These are phyloP conservation scores for Aspergillus olivimuriae DNA, from an alignment of 495 filamentous ascomycete genomes.

Conservation along the genomic window DNA sequence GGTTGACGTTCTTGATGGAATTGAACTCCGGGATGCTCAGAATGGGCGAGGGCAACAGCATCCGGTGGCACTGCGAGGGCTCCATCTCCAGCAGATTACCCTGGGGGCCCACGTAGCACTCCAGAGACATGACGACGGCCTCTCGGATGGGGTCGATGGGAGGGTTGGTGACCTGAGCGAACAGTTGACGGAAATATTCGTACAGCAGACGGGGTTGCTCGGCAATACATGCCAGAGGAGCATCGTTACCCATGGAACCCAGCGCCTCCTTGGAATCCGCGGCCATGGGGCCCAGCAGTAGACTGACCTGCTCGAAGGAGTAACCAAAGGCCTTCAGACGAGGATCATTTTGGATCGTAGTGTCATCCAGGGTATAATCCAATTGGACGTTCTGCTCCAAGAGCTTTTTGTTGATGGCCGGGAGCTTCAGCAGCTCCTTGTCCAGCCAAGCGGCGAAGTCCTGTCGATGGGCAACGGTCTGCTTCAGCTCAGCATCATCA, in stretches of 20 bases:
- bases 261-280: constrained; percentile 99
- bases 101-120: constrained; percentile 96
- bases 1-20: constrained; percentile 71
- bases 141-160: constrained; percentile 98
- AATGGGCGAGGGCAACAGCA: constrained; percentile 86
- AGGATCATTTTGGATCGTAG: constrained; percentile 77
- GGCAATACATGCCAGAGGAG: constrained; percentile 86
- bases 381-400: constrained; percentile 55
- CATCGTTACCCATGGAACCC: constrained; percentile 99
- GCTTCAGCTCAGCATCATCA: constrained; percentile 90
- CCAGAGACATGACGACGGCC: constrained; percentile 97
- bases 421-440: constrained; percentile 74
- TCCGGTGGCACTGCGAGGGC: constrained; percentile 75
- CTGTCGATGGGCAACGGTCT: constrained; percentile 73
- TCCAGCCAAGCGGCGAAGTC: constrained; percentile 90
- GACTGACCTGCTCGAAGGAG: constrained; percentile 91
- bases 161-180: constrained; percentile 98
- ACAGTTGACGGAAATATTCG: constrained; percentile 98
- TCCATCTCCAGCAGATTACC: constrained; percentile 97
- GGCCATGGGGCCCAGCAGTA: constrained; percentile 94
- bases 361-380: constrained; percentile 57
- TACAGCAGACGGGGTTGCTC: constrained; percentile 85
- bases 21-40: constrained; percentile 92
- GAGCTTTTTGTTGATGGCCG: constrained; percentile 62
- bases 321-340: constrained; percentile 88